Evolutionary conservation across 768 basidiomycete genomes (phyloP), one percentile per base, ranked within the genome.

Genomic region (Naganishia kalamii): DNA sequence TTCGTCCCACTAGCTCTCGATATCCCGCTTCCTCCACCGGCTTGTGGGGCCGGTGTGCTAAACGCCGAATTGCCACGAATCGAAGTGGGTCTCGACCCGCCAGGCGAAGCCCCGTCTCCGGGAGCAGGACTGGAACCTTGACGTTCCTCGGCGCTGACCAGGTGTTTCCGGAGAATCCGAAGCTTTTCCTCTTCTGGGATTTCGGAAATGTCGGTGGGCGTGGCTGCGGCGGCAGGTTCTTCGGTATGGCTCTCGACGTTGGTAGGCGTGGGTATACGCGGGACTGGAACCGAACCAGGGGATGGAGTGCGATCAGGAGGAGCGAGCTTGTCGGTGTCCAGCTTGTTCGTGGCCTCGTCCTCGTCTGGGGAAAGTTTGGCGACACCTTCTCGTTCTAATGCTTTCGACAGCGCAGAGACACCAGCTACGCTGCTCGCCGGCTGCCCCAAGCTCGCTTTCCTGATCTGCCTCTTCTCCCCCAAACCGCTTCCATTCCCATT

Each of bases 131-230:
- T 78, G 71, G 74, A 23, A 60, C 68, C 76, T 32, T 71, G 68
- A n/a, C 87, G 81, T 67, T 90, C 87, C 48, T 88, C 85, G 30
- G 84, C 85, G 8, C 85, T 83, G 12, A 92, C 87, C 19, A 97
- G 82, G 78, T 96, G 92, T 62, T 85, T 83, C 52, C 87, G 81
- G 19, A 97, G 78, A 1, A 96, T 84, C 71, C 84, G 85, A 2
- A 86, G 87, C 79, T 91, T 96, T 73, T 92, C 89, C 68, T 90
- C 89, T 23, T 88, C 87, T 0, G 88, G 82, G 29, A 91, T 69
- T 27, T 74, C 74, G 23, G 70, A 71, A 10, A 75, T 44, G 23
- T 69, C 70, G 5, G 72, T 73, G 7, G 62, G 62, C 19, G 62
- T 49, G 4, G 43, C 33, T 1, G 40, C 49, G 27, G 27, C 48